phyloP scores from a whole-genome alignment of 805 yeast species.

The Candida gorgasii region DNA sequence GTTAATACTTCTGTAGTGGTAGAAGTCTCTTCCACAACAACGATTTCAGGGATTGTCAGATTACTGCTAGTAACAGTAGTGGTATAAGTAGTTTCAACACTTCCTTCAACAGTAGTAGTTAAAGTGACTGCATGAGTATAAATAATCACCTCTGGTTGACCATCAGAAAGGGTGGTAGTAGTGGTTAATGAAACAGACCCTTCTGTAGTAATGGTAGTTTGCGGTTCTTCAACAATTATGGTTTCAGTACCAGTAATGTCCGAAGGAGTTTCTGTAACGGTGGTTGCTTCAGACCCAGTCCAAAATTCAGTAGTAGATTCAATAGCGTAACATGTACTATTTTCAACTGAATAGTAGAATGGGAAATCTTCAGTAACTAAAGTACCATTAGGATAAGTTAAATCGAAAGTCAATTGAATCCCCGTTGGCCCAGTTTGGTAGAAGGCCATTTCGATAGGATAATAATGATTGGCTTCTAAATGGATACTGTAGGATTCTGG shows the following conservation, averaged over 20 bases:
- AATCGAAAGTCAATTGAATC: not conserved
- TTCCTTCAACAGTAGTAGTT: not conserved
- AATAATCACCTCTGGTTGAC: not conserved
- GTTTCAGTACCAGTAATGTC: not conserved
- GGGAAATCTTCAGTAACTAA: not conserved
- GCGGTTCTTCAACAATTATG: not conserved
- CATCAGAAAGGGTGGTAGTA: not conserved
- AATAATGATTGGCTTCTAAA: conserved; percentile 6
- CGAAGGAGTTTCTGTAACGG: not conserved
- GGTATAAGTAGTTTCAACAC: not conserved
- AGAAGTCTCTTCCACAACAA: too few species aligned
- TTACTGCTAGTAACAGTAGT: not conserved
- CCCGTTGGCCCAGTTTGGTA: conserved; percentile 1
- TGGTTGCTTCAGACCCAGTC: not conserved
- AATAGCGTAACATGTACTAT: not conserved
- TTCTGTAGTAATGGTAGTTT: not conserved
- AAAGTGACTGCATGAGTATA: not conserved
- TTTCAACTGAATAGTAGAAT: not conserved
- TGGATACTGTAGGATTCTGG: not conserved
- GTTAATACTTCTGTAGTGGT: too few species aligned
- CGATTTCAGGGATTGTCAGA: too few species aligned
- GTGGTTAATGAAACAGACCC: not conserved
- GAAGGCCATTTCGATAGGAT: conserved; percentile 9
- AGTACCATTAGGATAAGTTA: conserved; percentile 4
- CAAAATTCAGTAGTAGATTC: not conserved